Evolutionary conservation across 805 yeast species (phyloP).

Genomic region (Teunomyces tritomae): DNA sequence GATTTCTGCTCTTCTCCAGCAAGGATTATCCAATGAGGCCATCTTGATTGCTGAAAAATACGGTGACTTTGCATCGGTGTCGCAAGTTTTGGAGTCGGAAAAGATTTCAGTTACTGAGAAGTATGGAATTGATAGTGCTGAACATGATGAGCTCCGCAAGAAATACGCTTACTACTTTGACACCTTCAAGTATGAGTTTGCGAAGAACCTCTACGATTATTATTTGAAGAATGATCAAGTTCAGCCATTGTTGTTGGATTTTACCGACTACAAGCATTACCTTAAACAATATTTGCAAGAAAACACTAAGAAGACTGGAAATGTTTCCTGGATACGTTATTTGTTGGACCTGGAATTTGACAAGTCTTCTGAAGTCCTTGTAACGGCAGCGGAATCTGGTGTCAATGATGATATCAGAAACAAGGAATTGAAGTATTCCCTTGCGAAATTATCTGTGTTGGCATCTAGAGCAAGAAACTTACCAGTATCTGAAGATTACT

Average conservation of each 20-base stretch:
- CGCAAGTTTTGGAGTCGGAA: constrained; percentile 43
- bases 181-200: constrained; percentile 67
- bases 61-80: constrained; percentile 63
- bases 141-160: constrained; percentile 14
- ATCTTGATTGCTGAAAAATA: constrained; percentile 62
- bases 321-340: constrained; percentile 72
- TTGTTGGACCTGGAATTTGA: constrained; percentile 49
- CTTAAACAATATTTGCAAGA: constrained; percentile 53
- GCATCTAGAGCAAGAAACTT: constrained; percentile 30
- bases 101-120: constrained; percentile 18
- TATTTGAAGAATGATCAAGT: constrained; percentile 54
- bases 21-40: constrained; percentile 52
- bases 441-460: constrained; percentile 67
- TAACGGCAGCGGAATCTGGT: constrained; percentile 35
- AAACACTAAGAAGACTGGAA: constrained; percentile 39
- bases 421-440: constrained; percentile 57
- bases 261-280: constrained; percentile 49
- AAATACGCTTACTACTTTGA: constrained; percentile 53
- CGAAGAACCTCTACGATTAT: constrained; percentile 56
- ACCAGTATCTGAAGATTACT: constrained; percentile 9
- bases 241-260: constrained; percentile 53
- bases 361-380: constrained; percentile 49
- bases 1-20: constrained; percentile 56
- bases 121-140: constrained; percentile 15
- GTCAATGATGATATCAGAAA: constrained; percentile 41